Evolutionary conservation across 441 rosid species (phyloP).

Genomic region (Sinapis alba): DNA sequence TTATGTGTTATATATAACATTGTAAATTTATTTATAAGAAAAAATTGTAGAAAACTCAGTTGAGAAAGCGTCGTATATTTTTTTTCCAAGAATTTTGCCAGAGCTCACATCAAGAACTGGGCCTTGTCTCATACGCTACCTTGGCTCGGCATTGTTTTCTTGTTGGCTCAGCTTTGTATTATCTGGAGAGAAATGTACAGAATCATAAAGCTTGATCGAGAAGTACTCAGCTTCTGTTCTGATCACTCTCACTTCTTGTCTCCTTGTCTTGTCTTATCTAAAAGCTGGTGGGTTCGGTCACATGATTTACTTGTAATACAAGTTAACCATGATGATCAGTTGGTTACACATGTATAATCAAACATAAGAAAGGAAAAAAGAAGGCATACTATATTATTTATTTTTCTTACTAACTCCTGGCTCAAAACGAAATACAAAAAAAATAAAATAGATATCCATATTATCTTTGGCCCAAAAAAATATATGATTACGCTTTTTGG

Average conservation of each 20-base stretch:
- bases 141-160: conserved; percentile 83
- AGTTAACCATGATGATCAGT: neutral
- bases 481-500: too few relatives aligned
- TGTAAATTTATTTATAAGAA: neutral
- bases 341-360: neutral
- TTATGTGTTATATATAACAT: neutral
- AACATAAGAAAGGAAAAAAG: neutral
- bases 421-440: neutral
- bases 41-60: neutral
- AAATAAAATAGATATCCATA: neutral
- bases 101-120: conserved; percentile 47
- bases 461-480: neutral
- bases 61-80: neutral
- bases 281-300: conserved; percentile 77
- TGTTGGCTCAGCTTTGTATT: conserved; percentile 69
- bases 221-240: conserved; percentile 81
- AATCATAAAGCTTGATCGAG: conserved; percentile 60
- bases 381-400: neutral
- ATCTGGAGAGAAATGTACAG: conserved; percentile 82
- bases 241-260: conserved; percentile 61
- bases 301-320: conserved; percentile 18
- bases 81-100: too few relatives aligned
- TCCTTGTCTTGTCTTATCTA: conserved; percentile 76
- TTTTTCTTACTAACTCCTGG: neutral
- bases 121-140: conserved; percentile 48